phyloP scores from a whole-genome alignment of 495 filamentous ascomycete genomes.

The Aspergillus olivimuriae region DNA sequence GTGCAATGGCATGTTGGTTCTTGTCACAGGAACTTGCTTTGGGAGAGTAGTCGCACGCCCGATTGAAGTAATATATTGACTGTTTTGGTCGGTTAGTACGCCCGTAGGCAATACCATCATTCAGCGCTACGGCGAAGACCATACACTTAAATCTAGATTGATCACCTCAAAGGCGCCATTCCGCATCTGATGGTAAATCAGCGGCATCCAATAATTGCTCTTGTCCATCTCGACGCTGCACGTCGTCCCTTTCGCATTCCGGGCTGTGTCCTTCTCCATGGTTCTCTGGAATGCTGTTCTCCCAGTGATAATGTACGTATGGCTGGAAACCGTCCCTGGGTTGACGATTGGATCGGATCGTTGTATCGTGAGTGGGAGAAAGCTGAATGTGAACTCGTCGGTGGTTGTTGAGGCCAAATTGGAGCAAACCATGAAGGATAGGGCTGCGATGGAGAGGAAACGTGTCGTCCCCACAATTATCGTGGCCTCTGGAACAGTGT shows the following conservation, averaged over 20 bases:
- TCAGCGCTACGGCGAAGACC: no score
- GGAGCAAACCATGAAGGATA: not conserved
- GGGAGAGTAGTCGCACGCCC: conserved; percentile 19
- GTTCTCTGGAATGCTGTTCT: conserved; percentile 64
- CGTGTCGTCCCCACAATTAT: no score
- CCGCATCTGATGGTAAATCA: conserved; percentile 56
- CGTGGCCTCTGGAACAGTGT: no score
- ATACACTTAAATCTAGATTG: conserved; percentile 12
- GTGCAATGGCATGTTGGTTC: conserved; percentile 8
- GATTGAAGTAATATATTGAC: conserved; percentile 19
- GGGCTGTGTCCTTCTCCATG: conserved; percentile 51
- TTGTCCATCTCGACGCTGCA: conserved; percentile 60
- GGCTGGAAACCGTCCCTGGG: conserved; percentile 49
- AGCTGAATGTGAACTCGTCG: conserved; percentile 17
- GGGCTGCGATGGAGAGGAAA: not conserved
- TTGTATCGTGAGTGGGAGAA: conserved; percentile 16
- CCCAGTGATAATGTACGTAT: conserved; percentile 69
- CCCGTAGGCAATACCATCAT: not conserved
- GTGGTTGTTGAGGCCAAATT: not conserved
- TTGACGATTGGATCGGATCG: conserved; percentile 60
- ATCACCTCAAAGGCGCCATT: conserved; percentile 49
- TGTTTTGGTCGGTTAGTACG: conserved; percentile 2
- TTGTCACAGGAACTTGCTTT: conserved; percentile 6
- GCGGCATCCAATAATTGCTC: conserved; percentile 73
- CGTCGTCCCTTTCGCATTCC: conserved; percentile 57